phyloP scores from a whole-genome alignment of 2,329 filamentous ascomycete genomes.

The Fusarium verticillioides region DNA sequence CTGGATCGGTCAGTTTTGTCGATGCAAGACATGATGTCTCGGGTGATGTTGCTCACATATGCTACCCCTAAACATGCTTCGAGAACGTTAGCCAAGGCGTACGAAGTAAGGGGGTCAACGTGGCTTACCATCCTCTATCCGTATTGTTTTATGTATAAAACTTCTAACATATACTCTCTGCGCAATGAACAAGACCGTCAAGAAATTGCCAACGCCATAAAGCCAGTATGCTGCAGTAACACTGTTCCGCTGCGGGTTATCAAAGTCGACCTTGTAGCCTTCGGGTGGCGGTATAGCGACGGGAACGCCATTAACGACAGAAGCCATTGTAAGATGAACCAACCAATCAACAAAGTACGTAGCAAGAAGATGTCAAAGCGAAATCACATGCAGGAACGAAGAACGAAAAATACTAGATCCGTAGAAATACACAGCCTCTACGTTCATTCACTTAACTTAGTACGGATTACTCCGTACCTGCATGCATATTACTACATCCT shows the following conservation, averaged over 20 bases:
- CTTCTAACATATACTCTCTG: conserved; percentile 43
- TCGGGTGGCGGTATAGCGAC: conserved; percentile 41
- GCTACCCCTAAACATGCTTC: conserved; percentile 15
- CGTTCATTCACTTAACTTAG: background rate
- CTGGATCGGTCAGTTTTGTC: background rate
- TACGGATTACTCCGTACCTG: too few relatives aligned
- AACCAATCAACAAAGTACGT: background rate
- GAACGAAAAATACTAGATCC: background rate
- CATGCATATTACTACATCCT: background rate
- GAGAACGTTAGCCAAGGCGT: background rate
- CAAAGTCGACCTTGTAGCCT: conserved; percentile 47
- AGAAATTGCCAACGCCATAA: conserved; percentile 34
- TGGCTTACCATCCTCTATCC: conserved; percentile 9
- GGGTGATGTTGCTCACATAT: background rate
- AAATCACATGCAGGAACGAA: background rate
- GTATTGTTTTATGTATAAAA: conserved; percentile 8
- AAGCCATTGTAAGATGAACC: background rate
- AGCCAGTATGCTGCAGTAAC: conserved; percentile 36
- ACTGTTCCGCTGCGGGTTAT: conserved; percentile 37
- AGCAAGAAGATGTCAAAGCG: background rate
- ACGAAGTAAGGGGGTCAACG: background rate
- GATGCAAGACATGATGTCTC: background rate
- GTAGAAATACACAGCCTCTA: background rate
- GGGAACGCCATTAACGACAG: conserved; percentile 41
- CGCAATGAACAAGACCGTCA: conserved; percentile 21